Evolutionary conservation across 1,284 basidiomycete species (phyloP), one percentile per base, ranked within the genome.

Genomic region (Athelia psychrophila): DNA sequence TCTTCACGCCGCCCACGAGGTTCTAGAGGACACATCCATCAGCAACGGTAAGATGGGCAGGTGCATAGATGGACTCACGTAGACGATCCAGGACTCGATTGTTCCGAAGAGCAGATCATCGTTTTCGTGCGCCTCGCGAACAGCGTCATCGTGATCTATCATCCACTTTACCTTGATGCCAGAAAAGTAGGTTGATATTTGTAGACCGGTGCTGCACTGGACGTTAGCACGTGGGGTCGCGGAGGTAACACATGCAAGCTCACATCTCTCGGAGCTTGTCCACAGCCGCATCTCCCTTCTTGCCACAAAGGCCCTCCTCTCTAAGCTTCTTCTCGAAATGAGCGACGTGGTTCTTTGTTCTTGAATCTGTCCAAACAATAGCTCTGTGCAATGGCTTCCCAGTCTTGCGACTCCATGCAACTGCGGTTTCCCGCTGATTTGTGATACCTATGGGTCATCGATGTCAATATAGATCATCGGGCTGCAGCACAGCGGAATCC

Each of bases 101-200:
- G 97, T 99, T 27, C 96, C 96, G 62, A 98, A 95, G 45, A 88
- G 73, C 27, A 99, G 79, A 59, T 92, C 83, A 65, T 93, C 93
- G 47, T 80, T 73, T 36, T 91, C 86, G 66, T 95, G 88, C 0
- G 96, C 95, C 54, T 83, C 77, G 46, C 78, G 72, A 45, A 98
- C 94, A 33, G 84, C 82, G n/a, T 81, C 78, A 59, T 91, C 72
- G 67, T 98, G 86, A 67, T 96, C 91, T 55, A 97, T 83, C 89
- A 99, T 94, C 96, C 96, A 99, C 45, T 91, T 83, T 54, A 98
- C 78, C 75, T 98, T 99, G 71, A 96, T 88, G 2, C 91, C 95
- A 9, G 94, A 95, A 72, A 98, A 98, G 73, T 98, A 98, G 0
- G 95, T 98, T 19, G 93, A 96, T 19, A 98, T 75, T n/a, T 91